Percentiles rank a stretch among this genome's conserved stretches.
phyloP scores from a whole-genome alignment of 495 filamentous ascomycete species.

The Aspergillus diversus region DNA sequence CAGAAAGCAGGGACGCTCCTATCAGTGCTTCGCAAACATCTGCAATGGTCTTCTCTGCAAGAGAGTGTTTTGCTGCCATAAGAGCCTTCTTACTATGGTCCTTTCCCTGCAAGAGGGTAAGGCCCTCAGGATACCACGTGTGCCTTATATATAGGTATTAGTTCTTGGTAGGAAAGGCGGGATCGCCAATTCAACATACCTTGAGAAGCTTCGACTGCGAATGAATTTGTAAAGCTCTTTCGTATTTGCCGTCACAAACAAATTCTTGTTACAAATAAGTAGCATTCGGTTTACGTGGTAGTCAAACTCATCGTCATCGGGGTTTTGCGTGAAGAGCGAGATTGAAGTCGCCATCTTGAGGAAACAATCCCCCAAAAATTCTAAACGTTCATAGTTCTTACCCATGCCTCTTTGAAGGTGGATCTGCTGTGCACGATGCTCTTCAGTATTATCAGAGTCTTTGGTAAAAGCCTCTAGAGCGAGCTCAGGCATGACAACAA shows the following conservation, averaged over 20 bases:
- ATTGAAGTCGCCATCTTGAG: conserved; percentile 96
- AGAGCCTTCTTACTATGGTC: conserved; percentile 56
- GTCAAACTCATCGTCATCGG: conserved; percentile 80
- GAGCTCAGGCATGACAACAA: conserved; percentile 64
- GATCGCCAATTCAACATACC: conserved; percentile 36
- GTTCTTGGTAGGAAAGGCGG: neutral
- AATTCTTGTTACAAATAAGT: conserved; percentile 88
- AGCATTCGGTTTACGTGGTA: conserved; percentile 91
- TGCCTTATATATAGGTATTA: conserved; percentile 30
- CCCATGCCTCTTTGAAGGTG: conserved; percentile 90
- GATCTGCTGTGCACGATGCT: conserved; percentile 69
- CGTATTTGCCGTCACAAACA: conserved; percentile 74
- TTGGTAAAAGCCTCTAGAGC: conserved; percentile 94
- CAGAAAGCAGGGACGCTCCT: conserved; percentile 78
- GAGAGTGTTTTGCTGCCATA: conserved; percentile 60
- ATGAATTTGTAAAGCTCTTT: conserved; percentile 73
- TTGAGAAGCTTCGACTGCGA: conserved; percentile 79
- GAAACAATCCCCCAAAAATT: conserved; percentile 93
- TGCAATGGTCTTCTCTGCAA: conserved; percentile 92
- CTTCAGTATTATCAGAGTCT: conserved; percentile 88
- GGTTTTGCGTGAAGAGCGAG: conserved; percentile 72
- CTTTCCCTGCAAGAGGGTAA: conserved; percentile 65
- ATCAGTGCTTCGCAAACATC: conserved; percentile 97
- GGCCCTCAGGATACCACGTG: conserved; percentile 80
- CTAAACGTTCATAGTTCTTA: conserved; percentile 92